Evolutionary conservation across 805 yeast species (phyloP).

Genomic region (Teunomyces cretensis): DNA sequence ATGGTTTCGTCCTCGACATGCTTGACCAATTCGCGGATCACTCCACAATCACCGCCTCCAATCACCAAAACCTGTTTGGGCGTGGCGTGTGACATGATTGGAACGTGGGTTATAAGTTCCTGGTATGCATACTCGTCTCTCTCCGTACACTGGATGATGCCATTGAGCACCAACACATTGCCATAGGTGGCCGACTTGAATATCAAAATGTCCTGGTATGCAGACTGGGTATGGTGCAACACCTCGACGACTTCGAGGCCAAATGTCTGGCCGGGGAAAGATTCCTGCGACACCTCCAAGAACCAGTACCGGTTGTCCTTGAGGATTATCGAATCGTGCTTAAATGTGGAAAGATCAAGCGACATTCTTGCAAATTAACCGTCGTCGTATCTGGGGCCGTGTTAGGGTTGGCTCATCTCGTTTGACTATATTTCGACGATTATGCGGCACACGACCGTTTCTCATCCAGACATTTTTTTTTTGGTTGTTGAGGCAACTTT

Average conservation of each 20-base stretch:
- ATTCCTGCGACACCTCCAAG: slow-evolving; percentile 64
- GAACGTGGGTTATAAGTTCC: slow-evolving; percentile 85
- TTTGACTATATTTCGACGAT: background rate
- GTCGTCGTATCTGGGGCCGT: too few species aligned
- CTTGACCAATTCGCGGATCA: slow-evolving; percentile 81
- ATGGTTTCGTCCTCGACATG: slow-evolving; percentile 53
- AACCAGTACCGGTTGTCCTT: slow-evolving; percentile 61
- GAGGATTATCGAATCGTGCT: slow-evolving; percentile 28
- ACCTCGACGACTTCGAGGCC: slow-evolving; percentile 60
- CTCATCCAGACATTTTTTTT: too few species aligned
- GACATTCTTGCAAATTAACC: background rate
- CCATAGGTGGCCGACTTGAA: slow-evolving; percentile 78
- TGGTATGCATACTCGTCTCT: slow-evolving; percentile 93
- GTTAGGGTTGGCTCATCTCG: background rate
- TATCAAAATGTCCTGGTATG: slow-evolving; percentile 79
- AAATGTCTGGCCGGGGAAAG: slow-evolving; percentile 88
- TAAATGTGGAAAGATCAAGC: slow-evolving; percentile 17
- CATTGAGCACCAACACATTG: slow-evolving; percentile 85
- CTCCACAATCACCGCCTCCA: slow-evolving; percentile 98
- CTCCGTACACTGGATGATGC: slow-evolving; percentile 88
- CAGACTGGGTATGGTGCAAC: slow-evolving; percentile 64
- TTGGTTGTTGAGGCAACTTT: too few species aligned
- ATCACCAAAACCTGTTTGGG: slow-evolving; percentile 81
- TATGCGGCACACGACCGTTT: background rate
- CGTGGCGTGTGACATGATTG: slow-evolving; percentile 70